Percentiles rank a stretch among this genome's conserved stretches.
Conservation (phyloP, 2,329 filamentous ascomycete species). For the Alternaria arbusti region DNA sequence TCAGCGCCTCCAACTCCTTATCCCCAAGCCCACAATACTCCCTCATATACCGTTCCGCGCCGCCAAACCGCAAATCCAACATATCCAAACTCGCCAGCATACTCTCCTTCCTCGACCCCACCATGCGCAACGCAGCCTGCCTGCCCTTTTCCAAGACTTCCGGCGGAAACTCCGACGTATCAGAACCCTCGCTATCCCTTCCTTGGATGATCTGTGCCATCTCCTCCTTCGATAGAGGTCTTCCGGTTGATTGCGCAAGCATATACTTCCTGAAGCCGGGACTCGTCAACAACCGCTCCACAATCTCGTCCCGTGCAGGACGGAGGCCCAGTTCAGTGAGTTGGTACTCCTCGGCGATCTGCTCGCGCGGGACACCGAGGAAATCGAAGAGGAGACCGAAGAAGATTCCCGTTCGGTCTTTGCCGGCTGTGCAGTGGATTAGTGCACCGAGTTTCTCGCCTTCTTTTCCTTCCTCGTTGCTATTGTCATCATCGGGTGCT, state of each 20-base stretch:
- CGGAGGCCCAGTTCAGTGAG: conserved; percentile 68
- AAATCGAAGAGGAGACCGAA: conserved; percentile 70
- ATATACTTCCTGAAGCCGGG: conserved; percentile 36
- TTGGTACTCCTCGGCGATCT: conserved; percentile 68
- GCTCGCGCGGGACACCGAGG: conserved; percentile 67
- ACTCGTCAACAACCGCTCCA: conserved; percentile 56
- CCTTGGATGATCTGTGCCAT: conserved; percentile 56
- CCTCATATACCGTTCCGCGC: conserved; percentile 68
- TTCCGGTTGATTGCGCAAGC: conserved; percentile 14
- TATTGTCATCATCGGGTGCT: conserved; percentile 16
- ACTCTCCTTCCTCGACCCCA: conserved; percentile 54
- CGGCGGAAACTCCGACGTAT: conserved; percentile 46
- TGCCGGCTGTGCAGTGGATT: conserved; percentile 78
- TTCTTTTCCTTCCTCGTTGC: background rate
- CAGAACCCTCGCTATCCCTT: conserved; percentile 12
- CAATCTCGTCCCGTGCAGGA: conserved; percentile 53
- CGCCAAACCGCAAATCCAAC: conserved; percentile 66
- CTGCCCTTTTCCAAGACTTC: conserved; percentile 31
- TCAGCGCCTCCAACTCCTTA: conserved; percentile 61
- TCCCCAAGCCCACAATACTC: conserved; percentile 64
- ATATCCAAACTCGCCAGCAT: conserved; percentile 60
- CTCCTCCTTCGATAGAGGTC: conserved; percentile 53
- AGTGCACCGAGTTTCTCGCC: conserved; percentile 58
- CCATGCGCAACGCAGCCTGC: conserved; percentile 42
- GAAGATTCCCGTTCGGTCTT: conserved; percentile 77